Conservation (phyloP, 352 stramenopile genomes). For the Pythium aristosporum region DNA sequence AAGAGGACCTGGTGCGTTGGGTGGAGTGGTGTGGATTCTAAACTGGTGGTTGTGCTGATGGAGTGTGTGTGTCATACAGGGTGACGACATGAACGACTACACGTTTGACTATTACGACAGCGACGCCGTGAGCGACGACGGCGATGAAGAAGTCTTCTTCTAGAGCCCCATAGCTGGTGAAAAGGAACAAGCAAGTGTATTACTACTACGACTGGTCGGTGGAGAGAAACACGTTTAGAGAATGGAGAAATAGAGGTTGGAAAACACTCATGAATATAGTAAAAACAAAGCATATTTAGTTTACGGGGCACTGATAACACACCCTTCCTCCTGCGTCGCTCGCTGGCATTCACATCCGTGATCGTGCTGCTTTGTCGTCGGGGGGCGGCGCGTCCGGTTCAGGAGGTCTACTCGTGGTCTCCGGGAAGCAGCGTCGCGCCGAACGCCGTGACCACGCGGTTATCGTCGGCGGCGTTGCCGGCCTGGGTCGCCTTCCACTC, state of each 20-base stretch:
- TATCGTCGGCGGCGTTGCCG: constrained; percentile 47
- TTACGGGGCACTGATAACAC: constrained; percentile 13
- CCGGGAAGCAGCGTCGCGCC: constrained; percentile 46
- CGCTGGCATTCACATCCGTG: neutral
- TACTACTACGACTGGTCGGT: neutral
- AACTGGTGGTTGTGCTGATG: neutral
- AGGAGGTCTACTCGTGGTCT: constrained; percentile 45
- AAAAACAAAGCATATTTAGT: constrained; percentile 24
- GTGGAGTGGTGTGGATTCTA: neutral
- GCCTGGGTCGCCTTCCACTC: constrained; percentile 47
- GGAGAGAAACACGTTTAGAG: no score
- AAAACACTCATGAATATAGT: no score
- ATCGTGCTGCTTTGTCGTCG: neutral
- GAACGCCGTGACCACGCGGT: constrained; percentile 38
- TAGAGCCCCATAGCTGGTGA: constrained; percentile 20
- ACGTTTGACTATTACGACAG: constrained; percentile 83
- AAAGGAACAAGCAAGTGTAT: neutral
- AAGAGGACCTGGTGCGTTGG: constrained; percentile 49
- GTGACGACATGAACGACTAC: constrained; percentile 81
- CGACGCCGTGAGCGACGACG: constrained; percentile 62
- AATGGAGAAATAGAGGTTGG: no score
- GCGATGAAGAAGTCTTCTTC: constrained; percentile 77
- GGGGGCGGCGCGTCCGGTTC: neutral
- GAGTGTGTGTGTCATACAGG: constrained; percentile 13
- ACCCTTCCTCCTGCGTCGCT: neutral